These are phyloP conservation scores for Phytophthora lateralis DNA, from an alignment of 352 stramenopile genomes.

Conservation along the genomic window DNA sequence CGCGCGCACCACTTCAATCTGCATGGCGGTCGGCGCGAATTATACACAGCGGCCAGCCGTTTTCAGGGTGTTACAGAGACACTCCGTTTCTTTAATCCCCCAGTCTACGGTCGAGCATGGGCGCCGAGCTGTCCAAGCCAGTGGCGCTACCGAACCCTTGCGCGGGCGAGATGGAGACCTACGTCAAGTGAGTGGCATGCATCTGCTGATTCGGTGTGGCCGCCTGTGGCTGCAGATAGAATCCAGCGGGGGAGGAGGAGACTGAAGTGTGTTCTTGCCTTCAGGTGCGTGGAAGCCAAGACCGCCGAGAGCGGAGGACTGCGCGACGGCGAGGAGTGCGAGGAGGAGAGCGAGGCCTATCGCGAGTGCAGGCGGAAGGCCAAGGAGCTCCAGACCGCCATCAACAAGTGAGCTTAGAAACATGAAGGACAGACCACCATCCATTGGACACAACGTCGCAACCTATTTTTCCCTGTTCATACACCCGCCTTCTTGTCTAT, in stretches of 20 bases:
- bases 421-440: not conserved
- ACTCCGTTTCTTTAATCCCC: conserved; percentile 6
- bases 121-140: conserved; percentile 65
- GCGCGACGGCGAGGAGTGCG: conserved; percentile 76
- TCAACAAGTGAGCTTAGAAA: conserved; percentile 25
- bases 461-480: conserved; percentile 17
- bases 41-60: conserved; percentile 10
- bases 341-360: conserved; percentile 66
- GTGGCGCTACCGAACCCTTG: conserved; percentile 49
- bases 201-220: not conserved
- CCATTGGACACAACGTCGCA: conserved; percentile 9
- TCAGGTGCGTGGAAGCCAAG: conserved; percentile 66
- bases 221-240: not conserved
- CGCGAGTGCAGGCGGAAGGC: conserved; percentile 60
- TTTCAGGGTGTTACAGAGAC: conserved; percentile 15
- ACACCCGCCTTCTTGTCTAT: conserved; percentile 11
- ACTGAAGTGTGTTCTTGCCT: conserved; percentile 18
- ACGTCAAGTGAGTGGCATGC: conserved; percentile 69
- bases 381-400: conserved; percentile 39
- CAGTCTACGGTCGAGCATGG: conserved; percentile 45
- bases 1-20: conserved; percentile 35
- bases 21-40: conserved; percentile 28
- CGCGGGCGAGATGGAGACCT: conserved; percentile 60
- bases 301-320: conserved; percentile 62
- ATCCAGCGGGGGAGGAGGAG: conserved; percentile 6